phyloP scores from a whole-genome alignment of 2,329 filamentous ascomycete species.

The Botrytis aclada region DNA sequence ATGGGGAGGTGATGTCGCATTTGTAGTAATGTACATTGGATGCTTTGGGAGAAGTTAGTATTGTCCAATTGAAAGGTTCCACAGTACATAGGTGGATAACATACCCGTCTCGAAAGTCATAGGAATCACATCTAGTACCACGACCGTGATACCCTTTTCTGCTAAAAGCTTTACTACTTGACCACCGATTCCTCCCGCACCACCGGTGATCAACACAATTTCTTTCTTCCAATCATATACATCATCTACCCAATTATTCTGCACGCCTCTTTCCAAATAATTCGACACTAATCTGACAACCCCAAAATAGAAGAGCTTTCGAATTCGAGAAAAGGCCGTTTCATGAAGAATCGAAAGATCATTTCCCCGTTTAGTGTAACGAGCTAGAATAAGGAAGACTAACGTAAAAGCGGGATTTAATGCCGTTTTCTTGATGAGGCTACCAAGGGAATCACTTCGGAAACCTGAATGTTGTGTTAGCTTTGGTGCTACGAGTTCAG shows the following conservation, averaged over 20 bases:
- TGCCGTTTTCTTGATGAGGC: constrained; percentile 56
- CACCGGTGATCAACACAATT: constrained; percentile 71
- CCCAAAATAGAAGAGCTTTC: constrained; percentile 51
- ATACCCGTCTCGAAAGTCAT: constrained; percentile 52
- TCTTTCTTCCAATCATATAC: constrained; percentile 65
- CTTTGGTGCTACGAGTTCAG: not conserved
- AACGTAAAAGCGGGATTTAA: constrained; percentile 64
- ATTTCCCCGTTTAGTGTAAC: constrained; percentile 61
- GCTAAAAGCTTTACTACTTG: constrained; percentile 63
- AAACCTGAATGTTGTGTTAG: constrained; percentile 41
- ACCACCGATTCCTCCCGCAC: constrained; percentile 70
- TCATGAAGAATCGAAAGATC: constrained; percentile 53
- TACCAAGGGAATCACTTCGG: constrained; percentile 57
- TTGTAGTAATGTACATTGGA: constrained; percentile 64
- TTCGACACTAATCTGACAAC: constrained; percentile 48
- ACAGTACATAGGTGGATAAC: constrained; percentile 23
- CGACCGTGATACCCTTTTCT: constrained; percentile 62
- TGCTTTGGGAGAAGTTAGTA: constrained; percentile 34
- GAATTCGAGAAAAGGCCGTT: constrained; percentile 50
- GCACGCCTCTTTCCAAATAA: constrained; percentile 49
- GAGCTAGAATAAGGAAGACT: constrained; percentile 59
- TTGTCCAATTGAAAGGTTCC: not conserved
- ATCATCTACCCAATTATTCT: constrained; percentile 51
- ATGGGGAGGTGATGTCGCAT: constrained; percentile 64
- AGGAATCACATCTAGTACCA: constrained; percentile 67